These are phyloP conservation scores for Colletotrichum sp. DNA, from an alignment of 2,329 filamentous ascomycete genomes.

Conservation along the genomic window DNA sequence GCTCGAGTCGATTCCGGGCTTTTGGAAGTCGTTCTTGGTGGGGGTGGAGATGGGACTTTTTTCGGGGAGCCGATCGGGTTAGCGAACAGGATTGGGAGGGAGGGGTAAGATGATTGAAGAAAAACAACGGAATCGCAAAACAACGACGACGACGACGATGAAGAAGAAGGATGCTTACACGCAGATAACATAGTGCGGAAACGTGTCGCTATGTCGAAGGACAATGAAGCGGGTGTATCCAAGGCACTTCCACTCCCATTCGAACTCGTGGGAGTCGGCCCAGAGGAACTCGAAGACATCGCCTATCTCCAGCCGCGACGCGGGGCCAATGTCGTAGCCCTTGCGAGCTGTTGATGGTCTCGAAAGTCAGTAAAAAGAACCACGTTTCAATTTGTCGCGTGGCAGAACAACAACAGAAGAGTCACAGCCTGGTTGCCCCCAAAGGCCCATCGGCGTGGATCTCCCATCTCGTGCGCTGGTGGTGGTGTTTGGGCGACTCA, in stretches of 20 bases:
- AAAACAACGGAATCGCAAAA: background rate
- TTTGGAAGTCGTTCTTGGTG: constrained; percentile 21
- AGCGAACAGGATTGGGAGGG: background rate
- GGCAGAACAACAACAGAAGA: background rate
- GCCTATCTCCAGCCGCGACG: constrained; percentile 11
- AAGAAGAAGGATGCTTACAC: background rate
- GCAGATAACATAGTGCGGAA: constrained; percentile 17
- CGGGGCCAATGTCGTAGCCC: constrained; percentile 20
- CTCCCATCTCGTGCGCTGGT: background rate
- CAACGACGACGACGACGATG: background rate
- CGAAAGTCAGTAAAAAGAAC: background rate
- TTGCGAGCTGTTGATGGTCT: constrained; percentile 10
- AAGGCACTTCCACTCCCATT: constrained; percentile 21
- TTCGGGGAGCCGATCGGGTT: background rate
- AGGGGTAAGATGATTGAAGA: background rate
- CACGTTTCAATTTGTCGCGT: background rate
- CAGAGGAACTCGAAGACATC: constrained; percentile 21
- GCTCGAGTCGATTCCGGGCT: constrained; percentile 20
- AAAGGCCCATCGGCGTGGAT: background rate
- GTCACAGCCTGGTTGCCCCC: background rate
- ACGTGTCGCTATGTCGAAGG: constrained; percentile 18
- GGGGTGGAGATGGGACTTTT: constrained; percentile 18
- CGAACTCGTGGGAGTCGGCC: constrained; percentile 20
- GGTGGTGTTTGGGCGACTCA: background rate
- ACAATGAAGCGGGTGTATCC: constrained; percentile 21